Percentiles rank a stretch among this genome's conserved stretches.
phyloP scores from a whole-genome alignment of 2,329 filamentous ascomycete species.

The Apiospora hydei region DNA sequence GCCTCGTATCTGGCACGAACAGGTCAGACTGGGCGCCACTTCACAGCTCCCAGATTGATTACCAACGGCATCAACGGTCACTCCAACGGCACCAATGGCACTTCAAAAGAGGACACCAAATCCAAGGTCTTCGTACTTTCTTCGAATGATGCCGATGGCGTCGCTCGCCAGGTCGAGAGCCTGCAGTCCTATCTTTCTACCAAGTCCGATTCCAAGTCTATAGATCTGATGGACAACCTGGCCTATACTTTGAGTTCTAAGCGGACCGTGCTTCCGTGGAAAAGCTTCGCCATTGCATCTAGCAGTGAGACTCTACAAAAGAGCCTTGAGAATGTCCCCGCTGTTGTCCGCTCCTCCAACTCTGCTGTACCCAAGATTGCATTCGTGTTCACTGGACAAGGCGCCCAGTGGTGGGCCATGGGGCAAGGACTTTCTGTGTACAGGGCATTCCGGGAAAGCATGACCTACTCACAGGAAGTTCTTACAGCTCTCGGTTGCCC shows the following conservation, averaged over 20 bases:
- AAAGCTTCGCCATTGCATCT: conserved; percentile 17
- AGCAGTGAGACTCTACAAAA: not conserved
- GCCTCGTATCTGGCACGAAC: conserved; percentile 1
- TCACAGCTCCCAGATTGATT: not conserved
- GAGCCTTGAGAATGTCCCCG: not conserved
- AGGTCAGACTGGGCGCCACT: not conserved
- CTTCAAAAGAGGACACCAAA: not conserved
- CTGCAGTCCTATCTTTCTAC: conserved; percentile 18
- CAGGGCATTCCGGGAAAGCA: conserved; percentile 48
- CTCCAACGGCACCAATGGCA: not conserved
- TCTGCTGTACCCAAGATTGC: conserved; percentile 40
- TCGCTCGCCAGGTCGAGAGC: conserved; percentile 8
- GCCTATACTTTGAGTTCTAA: conserved; percentile 12
- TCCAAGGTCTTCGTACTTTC: conserved; percentile 8
- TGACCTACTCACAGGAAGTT: conserved; percentile 46
- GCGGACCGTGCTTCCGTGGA: conserved; percentile 3
- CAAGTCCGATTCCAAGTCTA: not conserved
- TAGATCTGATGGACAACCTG: not conserved
- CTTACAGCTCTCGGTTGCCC: conserved; percentile 38
- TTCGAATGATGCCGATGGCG: conserved; percentile 8
- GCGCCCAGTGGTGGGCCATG: conserved; percentile 52
- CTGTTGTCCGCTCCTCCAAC: conserved; percentile 1
- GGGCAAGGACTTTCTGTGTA: conserved; percentile 50
- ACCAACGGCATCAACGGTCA: not conserved
- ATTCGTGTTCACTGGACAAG: conserved; percentile 54